Base-by-base conservation (phyloP, 192 early-diverging fungal species). In the Linderina pennispora region DNA sequence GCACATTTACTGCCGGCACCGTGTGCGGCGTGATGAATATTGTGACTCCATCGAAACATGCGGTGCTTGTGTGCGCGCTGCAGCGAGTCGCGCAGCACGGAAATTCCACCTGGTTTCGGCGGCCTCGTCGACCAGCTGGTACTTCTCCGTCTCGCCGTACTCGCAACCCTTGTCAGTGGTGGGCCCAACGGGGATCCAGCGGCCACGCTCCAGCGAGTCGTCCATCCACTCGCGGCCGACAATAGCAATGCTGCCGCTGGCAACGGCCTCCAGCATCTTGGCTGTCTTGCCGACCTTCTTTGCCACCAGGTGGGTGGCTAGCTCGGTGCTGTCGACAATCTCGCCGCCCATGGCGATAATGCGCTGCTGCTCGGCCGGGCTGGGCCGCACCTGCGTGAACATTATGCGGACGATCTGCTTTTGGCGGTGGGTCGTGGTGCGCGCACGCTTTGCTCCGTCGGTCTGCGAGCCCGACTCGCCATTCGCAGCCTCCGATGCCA, bases 271-370 rank as follows among this genome's bases (percentile, higher is more conserved):
- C 17, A 73, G 53, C 53, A 73, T 45, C 69, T 87, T 87, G 28
- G 67, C 67, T 13, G 84, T 87, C 23, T 81, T 63, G 32, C 60
- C 58, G 41, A 81, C 57, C 32, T 65, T 57, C 15, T 45, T 67
- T 5, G 75, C 62, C 6, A 85, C 60, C 15, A 87, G 42, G 44
- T 85, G 82, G 1, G 82, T 84, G 25, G 74, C 79, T 8, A 51
- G 40, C 20, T 64, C 64, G 15, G 77, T 60, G 4, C 55, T 37
- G 1, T 62, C 65, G 1, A 75, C 77, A 6, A 80, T 45, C n/a
- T 62, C 48, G 35, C 76, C 80, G 23, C 79, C 78, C 55, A 85
- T 36, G 1, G 50, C 53, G n/a, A 50, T 55, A 21, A 79, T 74
- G 31, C 56, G 57, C 53, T 67, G 54, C 36, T 49, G 16, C 49